phyloP scores from a whole-genome alignment of 2,329 filamentous ascomycete genomes.

The Botrytis fabae region DNA sequence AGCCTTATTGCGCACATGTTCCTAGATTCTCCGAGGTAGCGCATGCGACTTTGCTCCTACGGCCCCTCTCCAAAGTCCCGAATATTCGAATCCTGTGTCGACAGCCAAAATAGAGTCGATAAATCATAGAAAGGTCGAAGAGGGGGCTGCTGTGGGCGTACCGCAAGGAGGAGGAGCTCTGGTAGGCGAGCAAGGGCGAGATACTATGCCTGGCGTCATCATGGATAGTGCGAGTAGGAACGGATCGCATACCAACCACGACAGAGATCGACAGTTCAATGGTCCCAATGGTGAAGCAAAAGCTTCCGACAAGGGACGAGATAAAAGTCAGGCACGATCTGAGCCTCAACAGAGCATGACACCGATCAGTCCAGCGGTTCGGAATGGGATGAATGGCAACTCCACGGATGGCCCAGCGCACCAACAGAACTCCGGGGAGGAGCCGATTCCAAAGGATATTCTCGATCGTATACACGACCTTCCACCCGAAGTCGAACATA shows the following conservation, averaged over 20 bases:
- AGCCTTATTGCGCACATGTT: conserved; percentile 37
- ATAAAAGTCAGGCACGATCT: conserved; percentile 35
- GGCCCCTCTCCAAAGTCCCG: conserved; percentile 25
- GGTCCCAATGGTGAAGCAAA: conserved; percentile 46
- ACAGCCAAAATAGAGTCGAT: conserved; percentile 42
- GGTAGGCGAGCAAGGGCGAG: conserved; percentile 30
- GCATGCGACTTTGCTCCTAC: conserved; percentile 36
- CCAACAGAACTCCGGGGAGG: conserved; percentile 27
- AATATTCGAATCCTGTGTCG: conserved; percentile 25
- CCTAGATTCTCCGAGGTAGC: conserved; percentile 33
- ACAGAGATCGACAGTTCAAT: conserved; percentile 50
- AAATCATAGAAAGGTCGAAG: conserved; percentile 33
- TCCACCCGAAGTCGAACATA: conserved; percentile 65
- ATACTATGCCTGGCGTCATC: conserved; percentile 54
- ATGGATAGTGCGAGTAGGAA: conserved; percentile 58
- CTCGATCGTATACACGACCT: conserved; percentile 55
- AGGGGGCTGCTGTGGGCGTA: conserved; percentile 36
- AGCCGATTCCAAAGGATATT: conserved; percentile 33
- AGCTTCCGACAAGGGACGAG: conserved; percentile 43
- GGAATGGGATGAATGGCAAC: conserved; percentile 37
- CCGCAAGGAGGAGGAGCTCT: conserved; percentile 34
- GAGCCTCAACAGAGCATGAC: conserved; percentile 38
- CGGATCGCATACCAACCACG: conserved; percentile 56
- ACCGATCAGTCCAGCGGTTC: conserved; percentile 35
- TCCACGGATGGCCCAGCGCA: conserved; percentile 28